Evolutionary conservation across 331 rosid species (phyloP).

Genomic region (Spiraea crenata): DNA sequence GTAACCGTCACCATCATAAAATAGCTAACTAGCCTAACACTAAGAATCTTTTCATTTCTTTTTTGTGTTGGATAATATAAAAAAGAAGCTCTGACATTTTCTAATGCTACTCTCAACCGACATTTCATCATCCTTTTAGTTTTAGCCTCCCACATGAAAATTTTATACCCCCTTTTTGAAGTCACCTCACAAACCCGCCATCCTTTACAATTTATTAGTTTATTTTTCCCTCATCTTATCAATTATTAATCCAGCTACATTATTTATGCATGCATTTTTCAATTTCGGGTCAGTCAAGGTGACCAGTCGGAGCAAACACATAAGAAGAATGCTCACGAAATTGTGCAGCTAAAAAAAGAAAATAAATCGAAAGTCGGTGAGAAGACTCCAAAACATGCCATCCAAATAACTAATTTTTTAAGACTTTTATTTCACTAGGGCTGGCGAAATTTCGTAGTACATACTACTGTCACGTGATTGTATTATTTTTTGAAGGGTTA

Average conservation of each 20-base stretch:
- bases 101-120: slow-evolving; percentile 39
- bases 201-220: not conserved
- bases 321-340: slow-evolving; percentile 17
- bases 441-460: no score
- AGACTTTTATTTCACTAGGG: slow-evolving; percentile 4
- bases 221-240: no score
- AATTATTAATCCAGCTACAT: not conserved
- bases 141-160: not conserved
- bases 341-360: not conserved
- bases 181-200: slow-evolving; percentile 1
- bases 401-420: slow-evolving; percentile 10
- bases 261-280: not conserved
- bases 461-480: no score
- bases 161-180: slow-evolving; percentile 16
- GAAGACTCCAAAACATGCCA: not conserved
- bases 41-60: slow-evolving; percentile 5
- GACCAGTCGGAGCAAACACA: slow-evolving; percentile 1
- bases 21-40: not conserved
- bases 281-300: not conserved
- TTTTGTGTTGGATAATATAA: slow-evolving; percentile 15
- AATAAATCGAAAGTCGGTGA: not conserved
- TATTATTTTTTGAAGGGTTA: no score
- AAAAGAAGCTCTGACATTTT: slow-evolving; percentile 45
- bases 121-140: slow-evolving; percentile 43
- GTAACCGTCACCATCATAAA: slow-evolving; percentile 29